These are phyloP conservation scores for Candida nonsorbophila DNA, from an alignment of 805 yeast species.

Conservation along the genomic window DNA sequence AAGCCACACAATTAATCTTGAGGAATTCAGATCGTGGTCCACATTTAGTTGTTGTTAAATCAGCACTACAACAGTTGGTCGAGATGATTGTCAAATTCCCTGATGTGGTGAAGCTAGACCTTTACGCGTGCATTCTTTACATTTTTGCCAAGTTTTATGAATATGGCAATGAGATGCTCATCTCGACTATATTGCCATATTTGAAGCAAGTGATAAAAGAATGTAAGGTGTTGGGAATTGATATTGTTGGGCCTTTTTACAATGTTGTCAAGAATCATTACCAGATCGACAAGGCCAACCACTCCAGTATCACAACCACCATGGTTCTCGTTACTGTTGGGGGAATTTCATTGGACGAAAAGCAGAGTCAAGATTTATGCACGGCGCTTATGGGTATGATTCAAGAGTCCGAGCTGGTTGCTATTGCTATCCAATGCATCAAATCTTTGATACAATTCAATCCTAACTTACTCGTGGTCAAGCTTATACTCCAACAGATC, in stretches of 20 bases:
- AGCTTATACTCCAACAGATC: conserved; percentile 41
- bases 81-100: conserved; percentile 65
- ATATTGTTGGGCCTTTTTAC: conserved; percentile 22
- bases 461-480: conserved; percentile 27
- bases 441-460: conserved; percentile 46
- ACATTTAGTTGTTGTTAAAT: conserved; percentile 42
- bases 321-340: conserved; percentile 33
- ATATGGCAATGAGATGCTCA: conserved; percentile 29
- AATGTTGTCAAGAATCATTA: conserved; percentile 15
- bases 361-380: conserved; percentile 16
- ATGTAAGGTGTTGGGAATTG: conserved; percentile 12
- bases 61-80: conserved; percentile 47
- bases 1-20: conserved; percentile 15
- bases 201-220: conserved; percentile 29
- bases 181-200: conserved; percentile 45
- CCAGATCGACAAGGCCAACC: conserved; percentile 10
- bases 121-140: conserved; percentile 64
- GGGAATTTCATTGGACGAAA: conserved; percentile 18
- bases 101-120: conserved; percentile 60
- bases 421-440: conserved; percentile 49
- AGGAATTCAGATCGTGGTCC: conserved; percentile 25
- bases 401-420: conserved; percentile 13
- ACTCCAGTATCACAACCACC: conserved; percentile 26
- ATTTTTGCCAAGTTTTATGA: conserved; percentile 55
- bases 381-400: conserved; percentile 20